A percentile compares a stretch with the other conserved stretches of the same genome.
Evolutionary conservation across 2,329 filamentous ascomycete genomes (phyloP).

Genomic region (Macrophomina tecta): DNA sequence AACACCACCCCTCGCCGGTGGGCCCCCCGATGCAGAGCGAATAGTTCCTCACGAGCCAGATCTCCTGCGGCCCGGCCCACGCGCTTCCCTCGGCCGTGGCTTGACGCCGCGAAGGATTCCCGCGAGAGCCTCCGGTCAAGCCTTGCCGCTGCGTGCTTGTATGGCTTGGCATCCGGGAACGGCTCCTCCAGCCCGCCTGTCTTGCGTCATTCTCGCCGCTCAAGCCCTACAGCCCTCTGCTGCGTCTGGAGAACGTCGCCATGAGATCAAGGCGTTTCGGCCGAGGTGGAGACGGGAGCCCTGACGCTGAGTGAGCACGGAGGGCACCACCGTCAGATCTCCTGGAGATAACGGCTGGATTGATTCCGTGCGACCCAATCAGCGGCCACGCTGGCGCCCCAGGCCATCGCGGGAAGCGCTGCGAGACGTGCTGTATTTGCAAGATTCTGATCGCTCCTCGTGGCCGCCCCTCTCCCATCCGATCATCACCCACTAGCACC

Average conservation of each 20-base stretch:
- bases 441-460: not conserved
- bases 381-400: not conserved
- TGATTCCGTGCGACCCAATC: not conserved
- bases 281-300: conserved; percentile 12
- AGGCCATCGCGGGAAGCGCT: not conserved
- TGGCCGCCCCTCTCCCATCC: not conserved
- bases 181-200: not conserved
- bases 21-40: not conserved
- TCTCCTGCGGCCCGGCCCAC: conserved; percentile 18
- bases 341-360: conserved; percentile 13
- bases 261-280: conserved; percentile 1
- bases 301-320: conserved; percentile 4
- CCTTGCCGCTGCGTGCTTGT: not conserved
- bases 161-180: not conserved
- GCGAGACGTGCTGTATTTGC: not conserved
- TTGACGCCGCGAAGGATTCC: conserved; percentile 1
- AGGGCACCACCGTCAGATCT: conserved; percentile 1
- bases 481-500: not conserved
- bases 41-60: conserved; percentile 1
- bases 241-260: not conserved
- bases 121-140: not conserved
- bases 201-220: not conserved
- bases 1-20: not conserved
- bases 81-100: conserved; percentile 11
- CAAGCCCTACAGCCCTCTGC: no score